These are phyloP conservation scores for Cyphellophora europaea DNA, from an alignment of 2,329 filamentous ascomycete genomes.

Conservation along the genomic window DNA sequence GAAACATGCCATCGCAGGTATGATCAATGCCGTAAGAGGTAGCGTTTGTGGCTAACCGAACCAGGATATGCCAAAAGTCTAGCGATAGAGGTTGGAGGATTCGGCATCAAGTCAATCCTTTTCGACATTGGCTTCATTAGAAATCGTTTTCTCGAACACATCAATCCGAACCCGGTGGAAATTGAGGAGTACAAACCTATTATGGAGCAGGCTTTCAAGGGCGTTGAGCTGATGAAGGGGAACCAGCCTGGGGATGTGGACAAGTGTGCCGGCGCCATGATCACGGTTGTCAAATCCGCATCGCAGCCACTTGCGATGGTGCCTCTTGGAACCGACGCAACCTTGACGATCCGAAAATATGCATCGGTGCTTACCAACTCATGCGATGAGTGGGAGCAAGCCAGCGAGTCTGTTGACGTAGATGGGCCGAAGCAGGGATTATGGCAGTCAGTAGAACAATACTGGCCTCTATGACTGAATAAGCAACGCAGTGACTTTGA, in stretches of 20 bases:
- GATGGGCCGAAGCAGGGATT: not conserved
- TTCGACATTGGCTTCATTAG: not conserved
- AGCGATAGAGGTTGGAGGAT: not conserved
- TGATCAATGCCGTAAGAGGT: too few relatives aligned
- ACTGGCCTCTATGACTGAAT: too few relatives aligned
- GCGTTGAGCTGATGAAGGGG: not conserved
- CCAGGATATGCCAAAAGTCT: not conserved
- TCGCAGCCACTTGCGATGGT: too few relatives aligned
- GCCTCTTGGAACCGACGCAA: not conserved
- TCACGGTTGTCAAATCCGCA: not conserved
- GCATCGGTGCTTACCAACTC: not conserved
- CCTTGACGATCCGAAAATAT: not conserved
- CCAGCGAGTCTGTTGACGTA: not conserved
- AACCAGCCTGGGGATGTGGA: not conserved
- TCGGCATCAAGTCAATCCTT: not conserved
- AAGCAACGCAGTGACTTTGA: too few relatives aligned
- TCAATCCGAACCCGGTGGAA: not conserved
- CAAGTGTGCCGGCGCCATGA: not conserved
- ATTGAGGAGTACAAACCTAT: not conserved
- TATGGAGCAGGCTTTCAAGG: too few relatives aligned
- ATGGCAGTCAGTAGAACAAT: too few relatives aligned
- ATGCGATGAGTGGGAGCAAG: not conserved
- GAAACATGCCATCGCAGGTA: not conserved
- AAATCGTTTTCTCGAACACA: not conserved
- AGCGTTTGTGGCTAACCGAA: too few relatives aligned